Conservation (phyloP, 768 basidiomycete genomes). For the Cystofilobasidium macerans region DNA sequence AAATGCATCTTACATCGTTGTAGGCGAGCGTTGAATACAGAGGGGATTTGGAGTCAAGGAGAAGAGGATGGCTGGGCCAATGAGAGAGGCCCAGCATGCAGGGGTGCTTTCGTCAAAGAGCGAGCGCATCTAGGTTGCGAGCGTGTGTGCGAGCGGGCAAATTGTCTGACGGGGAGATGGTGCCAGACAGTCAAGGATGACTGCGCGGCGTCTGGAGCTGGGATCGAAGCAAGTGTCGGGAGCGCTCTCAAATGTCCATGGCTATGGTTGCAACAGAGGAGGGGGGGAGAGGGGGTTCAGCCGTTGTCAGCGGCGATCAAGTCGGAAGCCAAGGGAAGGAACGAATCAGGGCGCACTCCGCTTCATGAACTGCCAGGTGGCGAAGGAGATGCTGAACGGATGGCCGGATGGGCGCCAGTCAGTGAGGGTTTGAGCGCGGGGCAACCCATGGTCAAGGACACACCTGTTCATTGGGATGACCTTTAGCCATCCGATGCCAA, state of each 20-base stretch:
- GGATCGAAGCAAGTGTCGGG: too few species aligned
- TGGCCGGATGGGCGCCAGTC: neutral
- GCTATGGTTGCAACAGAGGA: neutral
- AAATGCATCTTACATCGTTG: too few species aligned
- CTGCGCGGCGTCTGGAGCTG: too few species aligned
- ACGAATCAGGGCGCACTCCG: conserved; percentile 1
- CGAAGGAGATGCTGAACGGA: conserved; percentile 22
- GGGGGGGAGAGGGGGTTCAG: neutral
- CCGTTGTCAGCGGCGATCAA: neutral
- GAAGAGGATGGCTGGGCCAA: too few species aligned
- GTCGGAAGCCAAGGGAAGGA: neutral
- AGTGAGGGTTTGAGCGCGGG: neutral
- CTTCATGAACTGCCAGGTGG: conserved; percentile 28
- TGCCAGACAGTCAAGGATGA: too few species aligned
- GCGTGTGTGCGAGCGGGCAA: too few species aligned
- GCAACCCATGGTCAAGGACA: conserved; percentile 16
- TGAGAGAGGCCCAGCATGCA: too few species aligned
- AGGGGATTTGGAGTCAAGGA: too few species aligned
- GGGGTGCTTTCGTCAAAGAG: too few species aligned
- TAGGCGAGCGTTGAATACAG: too few species aligned
- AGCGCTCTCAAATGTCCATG: neutral
- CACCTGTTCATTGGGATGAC: conserved; percentile 77
- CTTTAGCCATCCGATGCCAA: conserved; percentile 86
- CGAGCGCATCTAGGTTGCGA: too few species aligned
- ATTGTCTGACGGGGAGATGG: too few species aligned